Conservation (phyloP, 2,329 filamentous ascomycete genomes). For the Fusarium anthophilum region DNA sequence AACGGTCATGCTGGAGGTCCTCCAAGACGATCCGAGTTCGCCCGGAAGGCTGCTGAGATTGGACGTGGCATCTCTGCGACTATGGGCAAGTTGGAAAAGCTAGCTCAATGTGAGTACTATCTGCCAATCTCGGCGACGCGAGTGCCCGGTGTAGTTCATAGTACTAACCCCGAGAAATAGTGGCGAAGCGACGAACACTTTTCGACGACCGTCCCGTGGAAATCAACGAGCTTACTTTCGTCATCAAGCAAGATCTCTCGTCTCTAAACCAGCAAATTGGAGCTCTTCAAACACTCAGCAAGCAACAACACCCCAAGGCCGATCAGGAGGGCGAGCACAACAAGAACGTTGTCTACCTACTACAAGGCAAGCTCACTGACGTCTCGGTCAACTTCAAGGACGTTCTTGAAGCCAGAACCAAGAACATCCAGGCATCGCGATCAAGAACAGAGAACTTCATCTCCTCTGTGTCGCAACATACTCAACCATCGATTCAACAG, state of each 20-base stretch:
- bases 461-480: slow-evolving; percentile 83
- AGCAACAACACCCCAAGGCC: slow-evolving; percentile 76
- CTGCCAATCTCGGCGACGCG: neutral
- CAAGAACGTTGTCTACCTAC: slow-evolving; percentile 92
- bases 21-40: slow-evolving; percentile 86
- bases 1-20: slow-evolving; percentile 58
- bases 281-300: slow-evolving; percentile 78
- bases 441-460: slow-evolving; percentile 97
- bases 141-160: neutral
- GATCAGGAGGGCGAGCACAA: slow-evolving; percentile 95
- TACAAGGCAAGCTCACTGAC: slow-evolving; percentile 91
- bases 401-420: slow-evolving; percentile 92
- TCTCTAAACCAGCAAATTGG: slow-evolving; percentile 87
- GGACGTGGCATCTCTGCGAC: slow-evolving; percentile 90
- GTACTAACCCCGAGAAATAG: slow-evolving; percentile 50
- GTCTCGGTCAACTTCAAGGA: slow-evolving; percentile 97
- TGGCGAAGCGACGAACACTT: slow-evolving; percentile 95
- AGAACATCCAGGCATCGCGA: slow-evolving; percentile 95
- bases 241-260: slow-evolving; percentile 97
- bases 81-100: slow-evolving; percentile 93
- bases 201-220: slow-evolving; percentile 97
- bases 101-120: slow-evolving; percentile 76
- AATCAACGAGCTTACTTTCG: slow-evolving; percentile 95
- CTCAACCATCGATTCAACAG: slow-evolving; percentile 73
- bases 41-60: slow-evolving; percentile 89